These are phyloP conservation scores for Nematocida minor DNA, from an alignment of 371 early-diverging fungal species.

Conservation along the genomic window DNA sequence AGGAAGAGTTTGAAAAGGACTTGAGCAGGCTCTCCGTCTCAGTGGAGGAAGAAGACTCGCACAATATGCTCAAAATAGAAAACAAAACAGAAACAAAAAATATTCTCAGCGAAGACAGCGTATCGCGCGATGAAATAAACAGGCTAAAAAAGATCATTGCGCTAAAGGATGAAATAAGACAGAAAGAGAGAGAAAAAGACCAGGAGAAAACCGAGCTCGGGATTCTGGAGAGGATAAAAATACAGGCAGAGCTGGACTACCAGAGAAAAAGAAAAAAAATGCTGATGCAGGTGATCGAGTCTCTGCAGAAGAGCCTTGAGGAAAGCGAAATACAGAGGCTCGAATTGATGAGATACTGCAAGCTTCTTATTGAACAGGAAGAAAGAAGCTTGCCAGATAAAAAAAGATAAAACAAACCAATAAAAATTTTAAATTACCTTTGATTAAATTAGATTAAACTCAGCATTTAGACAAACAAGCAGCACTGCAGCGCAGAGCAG, in stretches of 20 bases:
- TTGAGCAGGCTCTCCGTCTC: slow-evolving; percentile 21
- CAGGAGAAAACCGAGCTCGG: slow-evolving; percentile 31
- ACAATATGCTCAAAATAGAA: not conserved
- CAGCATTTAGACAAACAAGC: not conserved
- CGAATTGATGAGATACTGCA: slow-evolving; percentile 47
- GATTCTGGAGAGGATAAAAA: slow-evolving; percentile 37
- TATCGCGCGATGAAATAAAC: slow-evolving; percentile 2
- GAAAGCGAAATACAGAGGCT: slow-evolving; percentile 48
- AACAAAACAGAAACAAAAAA: not conserved
- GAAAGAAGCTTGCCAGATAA: not conserved
- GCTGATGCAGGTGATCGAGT: slow-evolving; percentile 21
- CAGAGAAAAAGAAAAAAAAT: slow-evolving; percentile 44
- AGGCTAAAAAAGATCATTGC: slow-evolving; percentile 33
- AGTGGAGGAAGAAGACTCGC: not conserved
- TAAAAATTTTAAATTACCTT: not conserved
- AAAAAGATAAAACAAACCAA: slow-evolving; percentile 3
- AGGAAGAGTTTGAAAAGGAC: slow-evolving; percentile 49
- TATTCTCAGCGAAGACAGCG: not conserved
- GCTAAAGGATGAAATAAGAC: slow-evolving; percentile 38
- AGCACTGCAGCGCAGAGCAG: not conserved
- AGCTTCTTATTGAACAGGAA: slow-evolving; percentile 18
- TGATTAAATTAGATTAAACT: not conserved
- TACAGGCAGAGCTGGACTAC: slow-evolving; percentile 44
- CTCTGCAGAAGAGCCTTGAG: slow-evolving; percentile 19
- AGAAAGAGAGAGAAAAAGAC: slow-evolving; percentile 30